Base-by-base conservation (phyloP, 2,329 filamentous ascomycete genomes). In the Aaosphaeria arxii region DNA sequence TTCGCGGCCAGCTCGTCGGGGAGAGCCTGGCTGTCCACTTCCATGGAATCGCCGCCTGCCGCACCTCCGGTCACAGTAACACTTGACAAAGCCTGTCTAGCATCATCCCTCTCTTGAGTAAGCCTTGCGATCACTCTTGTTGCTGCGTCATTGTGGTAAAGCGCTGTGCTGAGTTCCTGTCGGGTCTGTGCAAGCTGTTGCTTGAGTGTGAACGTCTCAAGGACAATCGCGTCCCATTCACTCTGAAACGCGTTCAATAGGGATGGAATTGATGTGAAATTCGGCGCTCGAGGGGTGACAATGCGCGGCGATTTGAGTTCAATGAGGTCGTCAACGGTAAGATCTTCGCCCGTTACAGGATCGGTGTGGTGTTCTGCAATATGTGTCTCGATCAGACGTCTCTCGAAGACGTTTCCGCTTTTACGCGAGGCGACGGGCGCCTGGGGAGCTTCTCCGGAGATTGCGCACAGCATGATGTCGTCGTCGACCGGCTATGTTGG, bases 131-230 rank as follows among this genome's bases (percentile, higher is more conserved):
- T 96, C 43, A 99, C 94, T 54, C 94, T 82, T 43, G 95, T 86
- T n/a, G 94, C 94, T 2, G 94, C 92, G 77, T 99, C 94, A 62
- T 97, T 89, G 74, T 97, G 92, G 73, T 99, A 99, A 28, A 99
- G 79, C 0, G 94, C 89, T 1, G 90, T 94, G 48, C 90, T 90
- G 48, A 99, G 83, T 76, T 99, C 94, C 74, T 96, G 91, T 56
- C 92, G 81, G 39, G 91, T 95, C 68, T 95, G 89, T 44, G 87
- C 81, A 53, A 99, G 78, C 67, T 96, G 90, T 71, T 96, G 89
- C 74, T 89, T 87, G 51, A 97, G 76, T 58, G 89, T 94, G 71
- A 91, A 96, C 44, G 90, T 89, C 74, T 99, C 94, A 33, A 97
- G 78, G 9, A 92, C 89, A 40, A 96, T 76, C 6, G 91, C 87